These are phyloP conservation scores for Hortiboletus rubellus DNA, from an alignment of 1,284 basidiomycete species.

Conservation along the genomic window DNA sequence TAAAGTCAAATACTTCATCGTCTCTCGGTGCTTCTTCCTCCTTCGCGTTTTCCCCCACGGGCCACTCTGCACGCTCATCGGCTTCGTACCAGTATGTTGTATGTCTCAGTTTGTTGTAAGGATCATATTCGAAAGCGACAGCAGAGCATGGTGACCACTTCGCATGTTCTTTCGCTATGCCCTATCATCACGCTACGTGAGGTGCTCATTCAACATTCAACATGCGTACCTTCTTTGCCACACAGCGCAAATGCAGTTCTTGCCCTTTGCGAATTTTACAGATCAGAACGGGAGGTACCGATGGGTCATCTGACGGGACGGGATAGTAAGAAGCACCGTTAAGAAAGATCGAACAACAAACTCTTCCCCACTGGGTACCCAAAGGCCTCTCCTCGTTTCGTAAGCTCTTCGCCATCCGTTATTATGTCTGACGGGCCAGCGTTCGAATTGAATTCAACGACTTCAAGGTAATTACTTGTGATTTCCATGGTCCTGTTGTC, in stretches of 20 bases:
- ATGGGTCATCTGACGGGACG: conserved; percentile 53
- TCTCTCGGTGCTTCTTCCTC: conserved; percentile 83
- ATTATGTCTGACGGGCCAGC: conserved; percentile 34
- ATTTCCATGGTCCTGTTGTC: conserved; percentile 75
- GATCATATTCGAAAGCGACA: conserved; percentile 97
- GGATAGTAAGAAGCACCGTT: neutral
- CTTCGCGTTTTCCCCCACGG: conserved; percentile 73
- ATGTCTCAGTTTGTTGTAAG: conserved; percentile 95
- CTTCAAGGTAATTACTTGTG: conserved; percentile 76
- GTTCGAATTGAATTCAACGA: conserved; percentile 46
- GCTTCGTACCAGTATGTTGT: conserved; percentile 96
- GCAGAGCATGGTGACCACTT: conserved; percentile 99
- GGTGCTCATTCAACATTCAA: conserved; percentile 3
- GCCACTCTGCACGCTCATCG: conserved; percentile 80
- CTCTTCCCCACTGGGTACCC: conserved; percentile 89
- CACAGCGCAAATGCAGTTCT: conserved; percentile 84
- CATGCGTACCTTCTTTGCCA: conserved; percentile 82
- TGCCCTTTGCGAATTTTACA: conserved; percentile 95
- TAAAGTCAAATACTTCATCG: conserved; percentile 82
- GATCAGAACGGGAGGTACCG: conserved; percentile 73
- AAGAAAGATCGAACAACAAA: conserved; percentile 35
- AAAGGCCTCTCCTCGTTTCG: conserved; percentile 74
- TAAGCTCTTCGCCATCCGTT: conserved; percentile 65
- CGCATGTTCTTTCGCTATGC: conserved; percentile 97
- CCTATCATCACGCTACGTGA: conserved; percentile 48